Evolutionary conservation across 257 asterid species (phyloP).

Genomic region (Leptodermis oblonga): DNA sequence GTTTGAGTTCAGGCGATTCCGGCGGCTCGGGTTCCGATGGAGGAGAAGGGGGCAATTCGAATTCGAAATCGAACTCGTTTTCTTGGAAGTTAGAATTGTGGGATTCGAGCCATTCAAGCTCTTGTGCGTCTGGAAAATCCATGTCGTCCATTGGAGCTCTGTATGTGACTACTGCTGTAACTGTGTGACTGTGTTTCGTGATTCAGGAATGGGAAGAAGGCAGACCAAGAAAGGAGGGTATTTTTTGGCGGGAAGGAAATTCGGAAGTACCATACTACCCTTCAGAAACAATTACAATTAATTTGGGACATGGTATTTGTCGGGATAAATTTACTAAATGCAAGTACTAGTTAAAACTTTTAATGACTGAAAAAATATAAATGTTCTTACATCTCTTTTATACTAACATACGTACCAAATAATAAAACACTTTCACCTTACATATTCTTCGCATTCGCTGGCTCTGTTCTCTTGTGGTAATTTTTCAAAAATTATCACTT

Average conservation of each 20-base stretch:
- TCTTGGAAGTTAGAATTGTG: constrained; percentile 39
- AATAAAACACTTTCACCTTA: too few species aligned
- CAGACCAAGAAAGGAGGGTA: not conserved
- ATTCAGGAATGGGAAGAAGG: not conserved
- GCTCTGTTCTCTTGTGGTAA: too few species aligned
- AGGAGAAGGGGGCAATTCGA: constrained; percentile 46
- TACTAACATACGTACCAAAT: too few species aligned
- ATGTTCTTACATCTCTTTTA: too few species aligned
- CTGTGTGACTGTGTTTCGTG: not conserved
- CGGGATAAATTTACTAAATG: too few species aligned
- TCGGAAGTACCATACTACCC: constrained; percentile 6
- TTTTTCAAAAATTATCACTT: too few species aligned
- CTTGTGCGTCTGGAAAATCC: constrained; percentile 82
- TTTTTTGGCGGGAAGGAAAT: constrained; percentile 42
- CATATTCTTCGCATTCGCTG: too few species aligned
- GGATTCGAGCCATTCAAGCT: constrained; percentile 86
- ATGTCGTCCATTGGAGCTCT: constrained; percentile 28
- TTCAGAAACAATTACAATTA: too few species aligned
- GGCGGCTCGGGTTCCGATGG: constrained; percentile 34
- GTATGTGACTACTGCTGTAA: not conserved
- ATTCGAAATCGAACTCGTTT: constrained; percentile 43
- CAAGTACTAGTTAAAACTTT: too few species aligned
- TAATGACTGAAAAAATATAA: too few species aligned
- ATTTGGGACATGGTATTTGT: too few species aligned
- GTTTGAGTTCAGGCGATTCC: constrained; percentile 16